phyloP scores from a whole-genome alignment of 148 eudicot genomes.

The Camellia sinensis region DNA sequence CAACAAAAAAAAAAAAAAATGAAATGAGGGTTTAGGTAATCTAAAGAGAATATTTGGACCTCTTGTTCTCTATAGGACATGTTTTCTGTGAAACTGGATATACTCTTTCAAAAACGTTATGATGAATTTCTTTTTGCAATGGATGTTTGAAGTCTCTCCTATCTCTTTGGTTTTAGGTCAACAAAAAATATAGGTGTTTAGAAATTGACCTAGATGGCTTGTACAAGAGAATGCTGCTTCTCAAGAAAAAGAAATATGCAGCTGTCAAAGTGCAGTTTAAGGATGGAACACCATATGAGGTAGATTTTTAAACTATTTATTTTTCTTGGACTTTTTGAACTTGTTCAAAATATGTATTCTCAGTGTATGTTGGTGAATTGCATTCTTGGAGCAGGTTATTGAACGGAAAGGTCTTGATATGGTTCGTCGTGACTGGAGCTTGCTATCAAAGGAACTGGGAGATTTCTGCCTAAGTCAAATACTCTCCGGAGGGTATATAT shows the following conservation, averaged over 20 bases:
- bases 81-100: not conserved
- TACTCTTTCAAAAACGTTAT: not conserved
- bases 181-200: constrained; percentile 82
- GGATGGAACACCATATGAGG: constrained; percentile 78
- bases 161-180: constrained; percentile 48
- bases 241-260: constrained; percentile 98
- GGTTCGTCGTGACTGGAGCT: constrained; percentile 99
- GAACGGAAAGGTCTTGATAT: constrained; percentile 99
- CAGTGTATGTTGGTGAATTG: not conserved
- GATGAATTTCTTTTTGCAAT: constrained; percentile 1
- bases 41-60: not conserved
- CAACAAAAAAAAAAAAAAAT: too few relatives aligned
- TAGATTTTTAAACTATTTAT: constrained; percentile 21
- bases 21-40: not conserved
- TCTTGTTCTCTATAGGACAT: not conserved
- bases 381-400: constrained; percentile 52
- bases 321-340: constrained; percentile 12
- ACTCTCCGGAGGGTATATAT: constrained; percentile 79
- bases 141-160: not conserved
- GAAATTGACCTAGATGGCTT: constrained; percentile 97
- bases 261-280: constrained; percentile 86
- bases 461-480: constrained; percentile 92
- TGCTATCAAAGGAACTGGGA: constrained; percentile 88
- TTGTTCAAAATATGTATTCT: not conserved
- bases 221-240: constrained; percentile 95